A percentile compares a stretch with the other conserved stretches of the same genome.
Evolutionary conservation across 371 early-diverging fungal genomes (phyloP).

Genomic region (Mucor lusitanicus): DNA sequence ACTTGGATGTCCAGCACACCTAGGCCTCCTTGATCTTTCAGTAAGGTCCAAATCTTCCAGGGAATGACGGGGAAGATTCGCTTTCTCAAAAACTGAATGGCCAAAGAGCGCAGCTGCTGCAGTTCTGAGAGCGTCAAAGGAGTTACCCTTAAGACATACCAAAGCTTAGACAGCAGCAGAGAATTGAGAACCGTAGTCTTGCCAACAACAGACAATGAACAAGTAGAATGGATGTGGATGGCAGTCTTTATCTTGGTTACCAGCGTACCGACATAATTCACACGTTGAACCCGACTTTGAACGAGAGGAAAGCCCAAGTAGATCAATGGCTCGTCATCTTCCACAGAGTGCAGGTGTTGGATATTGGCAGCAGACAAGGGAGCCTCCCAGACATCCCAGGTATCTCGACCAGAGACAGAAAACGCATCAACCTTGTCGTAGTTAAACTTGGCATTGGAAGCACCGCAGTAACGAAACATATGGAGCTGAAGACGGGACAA

Average conservation of each 20-base stretch:
- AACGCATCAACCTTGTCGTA: slow-evolving; percentile 5
- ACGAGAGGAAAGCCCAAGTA: slow-evolving; percentile 9
- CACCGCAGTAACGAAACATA: neutral
- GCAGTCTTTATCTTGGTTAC: neutral
- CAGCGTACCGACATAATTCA: neutral
- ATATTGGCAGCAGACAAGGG: neutral
- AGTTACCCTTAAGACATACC: neutral
- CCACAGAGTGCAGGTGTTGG: neutral
- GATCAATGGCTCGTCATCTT: neutral
- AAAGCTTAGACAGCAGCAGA: neutral
- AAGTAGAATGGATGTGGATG: neutral
- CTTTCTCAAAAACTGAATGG: too few species aligned
- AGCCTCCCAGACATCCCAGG: neutral
- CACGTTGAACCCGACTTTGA: neutral
- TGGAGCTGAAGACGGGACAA: neutral
- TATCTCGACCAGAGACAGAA: slow-evolving; percentile 4
- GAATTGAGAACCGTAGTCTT: too few species aligned
- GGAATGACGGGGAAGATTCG: too few species aligned
- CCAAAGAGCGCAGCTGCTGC: too few species aligned
- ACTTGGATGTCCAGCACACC: too few species aligned
- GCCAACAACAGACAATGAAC: neutral
- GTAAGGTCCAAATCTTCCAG: too few species aligned
- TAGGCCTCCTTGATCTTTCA: too few species aligned
- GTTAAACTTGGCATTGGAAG: too few species aligned
- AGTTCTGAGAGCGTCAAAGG: neutral